A percentile compares a stretch with the other conserved stretches of the same genome.
Evolutionary conservation across 441 rosid species (phyloP).

Genomic region (Pelargonium citronellum): DNA sequence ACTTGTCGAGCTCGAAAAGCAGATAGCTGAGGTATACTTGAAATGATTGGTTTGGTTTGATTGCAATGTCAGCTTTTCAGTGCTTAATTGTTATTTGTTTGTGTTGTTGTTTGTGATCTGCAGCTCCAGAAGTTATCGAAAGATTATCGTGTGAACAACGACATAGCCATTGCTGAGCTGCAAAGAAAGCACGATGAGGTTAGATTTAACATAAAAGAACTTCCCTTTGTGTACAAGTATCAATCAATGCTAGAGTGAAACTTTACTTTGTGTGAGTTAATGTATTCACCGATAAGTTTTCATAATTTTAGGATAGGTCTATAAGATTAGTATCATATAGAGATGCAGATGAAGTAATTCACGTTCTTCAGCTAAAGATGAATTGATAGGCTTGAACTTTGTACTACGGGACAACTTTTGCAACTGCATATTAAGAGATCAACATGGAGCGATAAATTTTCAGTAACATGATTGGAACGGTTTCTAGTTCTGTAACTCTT

Average conservation of each 20-base stretch:
- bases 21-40: conserved; percentile 56
- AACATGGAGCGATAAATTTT: background rate
- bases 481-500: conserved; percentile 14
- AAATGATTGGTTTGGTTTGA: background rate
- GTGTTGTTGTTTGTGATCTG: background rate
- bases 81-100: background rate
- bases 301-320: background rate
- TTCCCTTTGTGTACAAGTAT: background rate
- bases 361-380: background rate
- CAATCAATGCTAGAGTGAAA: background rate
- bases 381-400: conserved; percentile 12
- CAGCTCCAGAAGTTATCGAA: background rate
- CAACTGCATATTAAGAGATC: conserved; percentile 6
- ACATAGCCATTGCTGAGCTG: too few species aligned
- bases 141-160: background rate
- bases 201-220: background rate
- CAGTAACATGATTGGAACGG: background rate
- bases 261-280: background rate
- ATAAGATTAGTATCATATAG: background rate
- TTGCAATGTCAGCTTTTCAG: background rate
- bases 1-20: conserved; percentile 67
- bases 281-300: background rate
- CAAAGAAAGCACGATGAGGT: too few species aligned
- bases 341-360: too few species aligned
- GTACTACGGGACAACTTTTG: background rate